Conservation (phyloP, 192 early-diverging fungal species). For the Coemansia sp. region DNA sequence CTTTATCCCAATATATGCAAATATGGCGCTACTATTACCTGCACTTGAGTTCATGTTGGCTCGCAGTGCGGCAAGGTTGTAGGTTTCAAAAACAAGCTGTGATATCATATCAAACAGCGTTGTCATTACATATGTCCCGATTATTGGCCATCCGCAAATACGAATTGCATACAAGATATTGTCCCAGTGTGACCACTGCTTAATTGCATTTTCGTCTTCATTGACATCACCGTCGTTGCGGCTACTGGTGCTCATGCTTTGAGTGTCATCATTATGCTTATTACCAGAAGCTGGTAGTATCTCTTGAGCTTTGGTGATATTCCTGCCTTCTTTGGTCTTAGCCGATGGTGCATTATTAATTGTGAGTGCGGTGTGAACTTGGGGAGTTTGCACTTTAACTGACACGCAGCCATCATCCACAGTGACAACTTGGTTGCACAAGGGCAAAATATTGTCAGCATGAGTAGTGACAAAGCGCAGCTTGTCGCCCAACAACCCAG, state of each 20-base stretch:
- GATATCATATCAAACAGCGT: not conserved
- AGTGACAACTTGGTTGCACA: conserved; percentile 21
- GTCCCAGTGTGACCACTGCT: conserved; percentile 43
- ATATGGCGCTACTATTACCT: not conserved
- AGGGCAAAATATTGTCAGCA: conserved; percentile 18
- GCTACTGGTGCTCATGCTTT: no score
- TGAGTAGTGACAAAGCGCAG: conserved; percentile 51
- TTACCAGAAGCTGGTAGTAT: not conserved
- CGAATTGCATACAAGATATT: conserved; percentile 51
- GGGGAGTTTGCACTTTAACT: conserved; percentile 53
- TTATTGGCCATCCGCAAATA: not conserved
- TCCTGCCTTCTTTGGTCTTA: not conserved
- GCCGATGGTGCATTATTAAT: conserved; percentile 21
- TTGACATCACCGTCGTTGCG: not conserved
- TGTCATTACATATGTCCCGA: not conserved
- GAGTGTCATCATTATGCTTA: not conserved
- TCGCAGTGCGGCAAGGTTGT: not conserved
- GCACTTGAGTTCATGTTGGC: not conserved
- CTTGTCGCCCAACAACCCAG: conserved; percentile 59
- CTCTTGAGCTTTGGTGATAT: not conserved
- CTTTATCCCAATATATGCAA: not conserved
- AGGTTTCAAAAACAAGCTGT: not conserved
- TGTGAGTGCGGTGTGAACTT: conserved; percentile 9
- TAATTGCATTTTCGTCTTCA: not conserved
- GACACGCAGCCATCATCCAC: conserved; percentile 10